A percentile compares a stretch with the other conserved stretches of the same genome.
Evolutionary conservation across 805 yeast species (phyloP).

Genomic region (Lachancea meyersii): DNA sequence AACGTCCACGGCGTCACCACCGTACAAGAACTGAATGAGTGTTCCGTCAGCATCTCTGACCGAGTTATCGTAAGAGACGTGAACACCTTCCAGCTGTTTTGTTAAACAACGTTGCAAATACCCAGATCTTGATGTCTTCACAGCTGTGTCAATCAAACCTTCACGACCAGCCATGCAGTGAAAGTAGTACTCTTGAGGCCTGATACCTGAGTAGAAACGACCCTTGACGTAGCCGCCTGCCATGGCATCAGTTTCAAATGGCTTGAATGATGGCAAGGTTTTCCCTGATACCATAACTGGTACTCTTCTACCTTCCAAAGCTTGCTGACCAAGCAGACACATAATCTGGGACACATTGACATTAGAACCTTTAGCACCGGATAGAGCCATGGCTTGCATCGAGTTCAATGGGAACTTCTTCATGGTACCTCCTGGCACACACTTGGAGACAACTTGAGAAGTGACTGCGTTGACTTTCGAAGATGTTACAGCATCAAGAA

Average conservation of each 20-base stretch:
- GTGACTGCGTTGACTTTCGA: slow-evolving; percentile 88
- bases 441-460: slow-evolving; percentile 85
- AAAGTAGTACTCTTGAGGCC: slow-evolving; percentile 98
- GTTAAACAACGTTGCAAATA: slow-evolving; percentile 97
- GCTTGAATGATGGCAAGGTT: slow-evolving; percentile 91
- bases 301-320: slow-evolving; percentile 97
- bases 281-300: slow-evolving; percentile 99
- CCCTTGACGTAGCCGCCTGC: slow-evolving; percentile 98
- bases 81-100: slow-evolving; percentile 96
- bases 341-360: slow-evolving; percentile 98
- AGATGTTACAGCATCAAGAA: slow-evolving; percentile 92
- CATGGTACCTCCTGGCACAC: slow-evolving; percentile 96
- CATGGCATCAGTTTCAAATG: slow-evolving; percentile 93
- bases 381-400: slow-evolving; percentile 98
- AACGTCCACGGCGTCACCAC: slow-evolving; percentile 95
- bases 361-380: slow-evolving; percentile 98
- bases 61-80: slow-evolving; percentile 86
- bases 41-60: slow-evolving; percentile 95
- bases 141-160: slow-evolving; percentile 99
- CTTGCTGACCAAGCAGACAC: slow-evolving; percentile 99
- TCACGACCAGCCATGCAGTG: slow-evolving; percentile 99
- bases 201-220: slow-evolving; percentile 94
- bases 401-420: slow-evolving; percentile 92
- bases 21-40: slow-evolving; percentile 88
- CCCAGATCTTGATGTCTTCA: slow-evolving; percentile 96